These are phyloP conservation scores for Butyriboletus loyo DNA, from an alignment of 768 basidiomycete species.

Conservation along the genomic window DNA sequence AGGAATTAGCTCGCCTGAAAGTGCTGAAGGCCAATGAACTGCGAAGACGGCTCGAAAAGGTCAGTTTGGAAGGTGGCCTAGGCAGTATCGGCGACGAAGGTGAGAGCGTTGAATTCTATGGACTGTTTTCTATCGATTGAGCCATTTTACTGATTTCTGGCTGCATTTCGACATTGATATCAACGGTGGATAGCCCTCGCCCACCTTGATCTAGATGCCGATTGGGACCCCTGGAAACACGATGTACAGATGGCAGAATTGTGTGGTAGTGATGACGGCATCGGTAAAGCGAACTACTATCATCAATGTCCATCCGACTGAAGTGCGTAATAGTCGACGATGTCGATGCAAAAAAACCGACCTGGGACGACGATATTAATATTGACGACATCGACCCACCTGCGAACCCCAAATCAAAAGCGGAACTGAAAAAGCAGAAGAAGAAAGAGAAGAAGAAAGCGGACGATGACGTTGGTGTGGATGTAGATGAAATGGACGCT, in stretches of 20 bases:
- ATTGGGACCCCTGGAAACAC: conserved; percentile 87
- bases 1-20: conserved; percentile 80
- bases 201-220: conserved; percentile 82
- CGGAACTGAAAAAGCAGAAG: conserved; percentile 32
- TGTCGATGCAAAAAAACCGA: conserved; percentile 63
- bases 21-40: conserved; percentile 84
- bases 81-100: conserved; percentile 28
- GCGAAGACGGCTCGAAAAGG: conserved; percentile 66
- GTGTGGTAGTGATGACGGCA: conserved; percentile 54
- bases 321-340: conserved; percentile 24
- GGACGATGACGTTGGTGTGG: conserved; percentile 45
- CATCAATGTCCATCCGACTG: background rate
- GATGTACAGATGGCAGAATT: conserved; percentile 79
- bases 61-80: conserved; percentile 69
- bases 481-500: conserved; percentile 50
- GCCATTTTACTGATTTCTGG: background rate
- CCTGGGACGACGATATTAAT: conserved; percentile 90
- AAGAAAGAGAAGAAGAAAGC: conserved; percentile 54
- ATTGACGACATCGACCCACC: conserved; percentile 58
- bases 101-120: conserved; percentile 2
- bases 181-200: conserved; percentile 45
- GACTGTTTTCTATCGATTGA: background rate
- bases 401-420: conserved; percentile 31
- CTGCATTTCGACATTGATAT: background rate
- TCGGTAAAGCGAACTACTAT: conserved; percentile 20